Percentiles rank a stretch among this genome's conserved stretches.
These are phyloP conservation scores for Mollisiaceae sp. DNA, from an alignment of 2,329 filamentous ascomycete genomes.

Conservation along the genomic window DNA sequence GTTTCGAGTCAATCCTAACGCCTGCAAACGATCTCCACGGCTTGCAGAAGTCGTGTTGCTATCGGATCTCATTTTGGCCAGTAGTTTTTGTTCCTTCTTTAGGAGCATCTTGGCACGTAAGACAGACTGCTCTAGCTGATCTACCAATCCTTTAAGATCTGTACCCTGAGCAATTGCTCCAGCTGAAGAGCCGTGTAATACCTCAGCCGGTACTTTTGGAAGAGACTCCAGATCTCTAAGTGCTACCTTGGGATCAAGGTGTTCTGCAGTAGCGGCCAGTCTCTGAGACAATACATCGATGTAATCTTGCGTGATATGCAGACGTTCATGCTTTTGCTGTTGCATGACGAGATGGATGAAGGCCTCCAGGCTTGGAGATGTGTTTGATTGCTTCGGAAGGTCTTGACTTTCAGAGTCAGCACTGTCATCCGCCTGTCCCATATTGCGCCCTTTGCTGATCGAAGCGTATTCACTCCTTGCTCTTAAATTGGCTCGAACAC, in stretches of 20 bases:
- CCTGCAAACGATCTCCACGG: conserved; percentile 46
- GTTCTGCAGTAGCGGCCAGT: conserved; percentile 55
- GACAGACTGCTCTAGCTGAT: conserved; percentile 61
- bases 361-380: conserved; percentile 49
- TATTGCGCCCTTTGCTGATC: conserved; percentile 34
- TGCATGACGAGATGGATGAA: conserved; percentile 58
- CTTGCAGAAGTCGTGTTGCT: conserved; percentile 2
- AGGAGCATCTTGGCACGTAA: conserved; percentile 62
- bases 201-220: conserved; percentile 38
- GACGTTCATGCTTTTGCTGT: conserved; percentile 55
- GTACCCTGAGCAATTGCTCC: conserved; percentile 42
- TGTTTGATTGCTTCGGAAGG: conserved; percentile 29
- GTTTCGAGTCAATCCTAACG: conserved; percentile 60
- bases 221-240: conserved; percentile 34
- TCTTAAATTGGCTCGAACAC: conserved; percentile 56
- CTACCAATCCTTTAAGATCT: conserved; percentile 54
- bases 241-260: conserved; percentile 47
- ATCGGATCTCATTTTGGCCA: conserved; percentile 49
- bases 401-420: conserved; percentile 5
- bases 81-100: conserved; percentile 59
- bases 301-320: conserved; percentile 56
- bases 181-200: conserved; percentile 29
- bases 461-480: conserved; percentile 54
- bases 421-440: conserved; percentile 6
- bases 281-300: conserved; percentile 57